Base-by-base conservation (phyloP, 345 rosid genomes). In the Syzygium aromaticum region DNA sequence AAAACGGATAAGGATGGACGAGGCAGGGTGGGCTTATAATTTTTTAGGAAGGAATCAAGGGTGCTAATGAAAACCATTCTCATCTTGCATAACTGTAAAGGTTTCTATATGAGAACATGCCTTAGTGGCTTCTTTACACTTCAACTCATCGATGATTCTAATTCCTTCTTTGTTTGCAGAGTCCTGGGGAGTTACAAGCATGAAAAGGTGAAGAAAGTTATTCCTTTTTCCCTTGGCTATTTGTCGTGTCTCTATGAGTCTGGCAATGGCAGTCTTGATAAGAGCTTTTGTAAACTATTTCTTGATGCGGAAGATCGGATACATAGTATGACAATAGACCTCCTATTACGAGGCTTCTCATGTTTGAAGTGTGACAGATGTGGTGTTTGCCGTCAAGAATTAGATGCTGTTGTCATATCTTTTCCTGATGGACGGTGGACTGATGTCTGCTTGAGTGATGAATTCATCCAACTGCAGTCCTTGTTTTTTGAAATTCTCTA, bases 281-380 rank as follows among this genome's bases (percentile, higher is more conserved):
- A 87, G 87, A 87, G 88, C 91, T 91, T 87, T 73, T 95, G 98
- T 95, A 92, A 92, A 92, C 86, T 96, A 61, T 90, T 88, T 91
- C 88, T 94, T 52, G 90, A 89, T 88, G 86, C 54, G 87, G 92
- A 93, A 85, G 57, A 87, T 82, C 92, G 86, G 89, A 92, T 89
- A 67, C 85, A 86, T 64, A 86, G 88, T 80, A 91, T 86, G 87
- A 91, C 94, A 7, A 86, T 91, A 83, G 94, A 94, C 85, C 87
- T 85, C 90, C 86, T 95, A 54, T 91, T 91, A 84, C 93, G 91
- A 93, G 98, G 98, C 85, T 96, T 97, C 86, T 92, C 92, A 89
- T 97, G 99, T 91, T 94, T 98, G 86, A 94, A 92, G 90, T 97
- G 99, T 91, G 99, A 95, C 91, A 88, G 83, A 91, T 86, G 84